These are phyloP conservation scores for Papilionanthe hybrid DNA, from an alignment of 116 monocot species.

Conservation along the genomic window DNA sequence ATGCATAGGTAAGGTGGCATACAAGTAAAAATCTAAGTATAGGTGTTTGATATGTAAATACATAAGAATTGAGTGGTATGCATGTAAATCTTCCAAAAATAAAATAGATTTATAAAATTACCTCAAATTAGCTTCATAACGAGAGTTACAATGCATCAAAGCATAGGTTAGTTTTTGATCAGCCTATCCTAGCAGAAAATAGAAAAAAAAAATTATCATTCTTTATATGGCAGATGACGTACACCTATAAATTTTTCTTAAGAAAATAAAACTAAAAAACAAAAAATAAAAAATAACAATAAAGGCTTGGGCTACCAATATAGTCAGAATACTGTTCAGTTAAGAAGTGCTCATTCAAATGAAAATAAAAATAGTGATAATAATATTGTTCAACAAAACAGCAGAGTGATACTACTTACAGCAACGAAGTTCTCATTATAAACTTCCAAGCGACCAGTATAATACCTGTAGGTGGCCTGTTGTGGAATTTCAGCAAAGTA, in stretches of 20 bases:
- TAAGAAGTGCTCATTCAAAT: not conserved
- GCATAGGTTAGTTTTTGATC: slow-evolving; percentile 75
- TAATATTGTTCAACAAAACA: not conserved
- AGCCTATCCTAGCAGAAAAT: slow-evolving; percentile 39
- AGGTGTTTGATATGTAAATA: too few species aligned
- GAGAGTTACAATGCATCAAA: slow-evolving; percentile 43
- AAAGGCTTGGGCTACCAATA: not conserved
- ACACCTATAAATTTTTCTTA: not conserved
- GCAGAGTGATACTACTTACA: slow-evolving; percentile 35
- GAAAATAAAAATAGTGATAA: not conserved
- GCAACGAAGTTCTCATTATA: slow-evolving; percentile 84
- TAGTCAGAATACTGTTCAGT: not conserved
- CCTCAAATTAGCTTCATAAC: slow-evolving; percentile 50
- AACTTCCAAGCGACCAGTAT: slow-evolving; percentile 90
- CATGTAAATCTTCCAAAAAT: too few species aligned
- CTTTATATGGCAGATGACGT: not conserved
- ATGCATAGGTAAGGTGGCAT: too few species aligned
- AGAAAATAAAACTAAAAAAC: too few species aligned
- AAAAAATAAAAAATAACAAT: too few species aligned
- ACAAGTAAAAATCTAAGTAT: too few species aligned
- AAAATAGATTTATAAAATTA: slow-evolving; percentile 11
- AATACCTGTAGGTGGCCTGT: slow-evolving; percentile 99
- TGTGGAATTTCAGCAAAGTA: slow-evolving; percentile 5
- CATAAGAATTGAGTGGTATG: too few species aligned
- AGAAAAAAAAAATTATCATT: not conserved